Conservation (phyloP, 768 basidiomycete species). For the Saitozyma sp. region DNA sequence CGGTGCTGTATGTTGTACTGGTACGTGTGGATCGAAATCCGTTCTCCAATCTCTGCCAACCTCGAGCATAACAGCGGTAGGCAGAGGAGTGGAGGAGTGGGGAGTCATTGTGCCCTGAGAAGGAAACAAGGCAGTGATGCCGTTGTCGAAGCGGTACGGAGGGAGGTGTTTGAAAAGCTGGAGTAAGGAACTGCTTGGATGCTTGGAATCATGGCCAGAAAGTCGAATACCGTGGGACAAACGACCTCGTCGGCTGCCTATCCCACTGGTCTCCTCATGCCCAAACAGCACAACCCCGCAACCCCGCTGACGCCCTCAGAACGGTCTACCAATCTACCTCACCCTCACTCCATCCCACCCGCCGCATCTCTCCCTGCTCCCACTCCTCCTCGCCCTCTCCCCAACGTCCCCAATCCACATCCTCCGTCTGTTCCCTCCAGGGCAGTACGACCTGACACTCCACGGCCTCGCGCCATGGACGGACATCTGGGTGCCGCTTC, state of each 20-base stretch:
- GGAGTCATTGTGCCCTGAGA: too few species aligned
- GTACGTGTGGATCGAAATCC: slow-evolving; percentile 4
- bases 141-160: too few species aligned
- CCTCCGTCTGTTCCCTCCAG: slow-evolving; percentile 10
- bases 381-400: slow-evolving; percentile 23
- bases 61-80: too few species aligned
- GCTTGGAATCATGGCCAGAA: too few species aligned
- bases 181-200: too few species aligned
- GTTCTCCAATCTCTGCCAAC: too few species aligned
- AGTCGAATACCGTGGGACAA: too few species aligned
- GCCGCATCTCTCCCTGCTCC: slow-evolving; percentile 31
- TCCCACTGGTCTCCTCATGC: not conserved
- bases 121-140: too few species aligned
- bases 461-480: slow-evolving; percentile 28
- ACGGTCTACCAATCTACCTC: slow-evolving; percentile 30
- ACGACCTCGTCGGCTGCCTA: not conserved
- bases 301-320: slow-evolving; percentile 14
- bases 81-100: too few species aligned
- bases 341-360: slow-evolving; percentile 23
- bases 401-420: slow-evolving; percentile 18
- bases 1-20: slow-evolving; percentile 14
- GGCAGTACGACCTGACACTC: slow-evolving; percentile 14
- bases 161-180: too few species aligned
- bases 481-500: slow-evolving; percentile 30
- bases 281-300: not conserved